A percentile compares a stretch with the other conserved stretches of the same genome.
phyloP scores from a whole-genome alignment of 2,329 filamentous ascomycete species.

The Aspergillus versicolor region DNA sequence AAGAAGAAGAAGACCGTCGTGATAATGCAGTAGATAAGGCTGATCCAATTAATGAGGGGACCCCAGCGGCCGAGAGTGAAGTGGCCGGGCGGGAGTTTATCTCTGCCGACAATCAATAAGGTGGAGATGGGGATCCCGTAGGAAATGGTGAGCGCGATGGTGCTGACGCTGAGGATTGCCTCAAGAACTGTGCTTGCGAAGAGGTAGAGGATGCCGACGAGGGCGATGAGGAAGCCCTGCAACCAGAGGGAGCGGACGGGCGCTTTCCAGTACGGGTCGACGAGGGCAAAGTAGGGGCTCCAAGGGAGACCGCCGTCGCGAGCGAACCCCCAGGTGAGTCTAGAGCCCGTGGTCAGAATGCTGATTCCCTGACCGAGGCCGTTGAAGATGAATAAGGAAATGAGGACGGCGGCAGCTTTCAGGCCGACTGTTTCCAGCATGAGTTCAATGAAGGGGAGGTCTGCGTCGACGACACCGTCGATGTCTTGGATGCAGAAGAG shows the following conservation, averaged over 20 bases:
- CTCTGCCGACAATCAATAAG: constrained; percentile 52
- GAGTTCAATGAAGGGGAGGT: constrained; percentile 53
- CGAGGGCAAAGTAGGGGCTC: constrained; percentile 45
- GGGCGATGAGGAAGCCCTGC: constrained; percentile 48
- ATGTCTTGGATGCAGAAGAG: constrained; percentile 53
- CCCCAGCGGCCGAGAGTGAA: constrained; percentile 50
- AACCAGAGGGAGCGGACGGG: constrained; percentile 54
- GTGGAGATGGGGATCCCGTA: constrained; percentile 52
- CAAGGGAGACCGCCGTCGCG: constrained; percentile 52
- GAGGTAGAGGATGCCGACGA: constrained; percentile 57
- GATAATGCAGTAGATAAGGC: constrained; percentile 52
- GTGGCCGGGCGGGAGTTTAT: constrained; percentile 48
- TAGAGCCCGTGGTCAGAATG: constrained; percentile 52
- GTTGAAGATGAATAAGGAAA: constrained; percentile 57
- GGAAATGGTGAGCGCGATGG: constrained; percentile 56
- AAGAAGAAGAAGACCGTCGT: constrained; percentile 60
- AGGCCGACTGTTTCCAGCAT: constrained; percentile 42
- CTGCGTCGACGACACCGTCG: constrained; percentile 42
- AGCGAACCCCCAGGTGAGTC: constrained; percentile 57
- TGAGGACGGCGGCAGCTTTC: constrained; percentile 50
- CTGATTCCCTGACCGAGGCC: constrained; percentile 55
- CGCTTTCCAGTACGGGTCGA: constrained; percentile 53
- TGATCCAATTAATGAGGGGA: constrained; percentile 46
- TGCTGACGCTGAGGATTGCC: constrained; percentile 57
- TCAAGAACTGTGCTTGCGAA: constrained; percentile 55